Conservation (phyloP, 805 yeast species). For the Saccharomycopsis fibuligera region DNA sequence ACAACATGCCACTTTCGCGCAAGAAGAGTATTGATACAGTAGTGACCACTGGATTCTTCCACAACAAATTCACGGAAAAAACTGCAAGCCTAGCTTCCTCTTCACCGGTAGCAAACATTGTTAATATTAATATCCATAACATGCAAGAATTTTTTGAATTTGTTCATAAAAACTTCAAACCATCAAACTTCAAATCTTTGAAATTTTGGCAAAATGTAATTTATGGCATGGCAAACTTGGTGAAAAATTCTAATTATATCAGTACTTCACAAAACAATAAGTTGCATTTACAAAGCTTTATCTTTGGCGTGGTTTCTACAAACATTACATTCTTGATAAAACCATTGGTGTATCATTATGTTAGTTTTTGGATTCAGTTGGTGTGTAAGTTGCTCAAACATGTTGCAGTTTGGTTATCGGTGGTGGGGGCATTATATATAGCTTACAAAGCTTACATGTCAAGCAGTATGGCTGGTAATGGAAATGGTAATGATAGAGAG, state of each 20-base stretch:
- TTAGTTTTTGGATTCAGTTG: background rate
- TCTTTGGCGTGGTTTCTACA: conserved; percentile 5
- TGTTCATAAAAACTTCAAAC: no score
- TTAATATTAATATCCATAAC: background rate
- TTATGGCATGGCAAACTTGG: background rate
- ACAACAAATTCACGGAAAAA: conserved; percentile 8
- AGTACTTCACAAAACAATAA: background rate
- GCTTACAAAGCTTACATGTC: conserved; percentile 1
- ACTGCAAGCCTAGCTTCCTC: background rate
- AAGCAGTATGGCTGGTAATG: background rate
- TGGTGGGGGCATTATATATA: conserved; percentile 4
- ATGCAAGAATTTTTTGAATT: background rate
- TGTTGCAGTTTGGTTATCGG: conserved; percentile 2
- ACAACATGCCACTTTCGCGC: background rate
- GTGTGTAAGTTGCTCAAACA: conserved; percentile 1
- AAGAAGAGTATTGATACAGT: conserved; percentile 14
- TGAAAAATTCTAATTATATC: background rate
- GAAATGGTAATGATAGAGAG: background rate
- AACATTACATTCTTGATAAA: background rate
- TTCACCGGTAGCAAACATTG: background rate
- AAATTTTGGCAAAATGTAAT: background rate
- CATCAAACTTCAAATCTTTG: background rate
- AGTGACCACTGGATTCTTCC: conserved; percentile 19
- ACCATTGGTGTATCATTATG: conserved; percentile 8
- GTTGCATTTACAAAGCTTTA: conserved; percentile 16